Evolutionary conservation across 768 basidiomycete species (phyloP), one percentile per base, ranked within the genome.

Genomic region (Termitomyces sp.): DNA sequence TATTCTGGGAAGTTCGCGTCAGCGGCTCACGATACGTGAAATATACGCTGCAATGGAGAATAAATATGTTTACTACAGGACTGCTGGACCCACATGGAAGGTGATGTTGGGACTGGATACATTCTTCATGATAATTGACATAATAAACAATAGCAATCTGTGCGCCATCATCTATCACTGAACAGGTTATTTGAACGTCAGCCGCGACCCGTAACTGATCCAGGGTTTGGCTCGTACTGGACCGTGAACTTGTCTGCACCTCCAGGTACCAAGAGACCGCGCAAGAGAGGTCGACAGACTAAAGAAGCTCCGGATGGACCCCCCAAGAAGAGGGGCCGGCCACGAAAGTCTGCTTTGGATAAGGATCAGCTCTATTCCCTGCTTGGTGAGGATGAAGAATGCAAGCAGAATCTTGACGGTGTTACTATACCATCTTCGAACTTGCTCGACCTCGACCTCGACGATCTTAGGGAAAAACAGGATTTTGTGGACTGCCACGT

Each of bases 161-260:
- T 92, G 56, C 81, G 90, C 57, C 90, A 92, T 60, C 90, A 92
- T 70, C 77, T 92, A 37, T 92, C 90, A 12, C 73, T 92, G 51
- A 92, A 92, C 70, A 82, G 88, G 36, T 72, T 92, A 5, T 92
- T 92, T 65, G 90, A 92, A 68, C 81, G 89, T 50, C 88, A 90
- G 63, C 86, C 87, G 20, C 81, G 90, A 50, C 90, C 90, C 8
- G 87, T 88, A 10, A 89, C 89, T 31, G 90, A 92, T 68, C 90
- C 90, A 13, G 90, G 90, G 16, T 90, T 91, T 68, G 90, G 90
- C 22, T 92, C 90, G 12, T 92, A 92, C 67, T 92, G 90, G 90
- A 91, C 90, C 36, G 90, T 92, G n/a, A 92, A 92, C 69, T 77
- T 92, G 22, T 69, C 81, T 48, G 90, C 90, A n/a, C 89, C 90